Base-by-base conservation (phyloP, 179 eudicot species). In the Silene coronaria region DNA sequence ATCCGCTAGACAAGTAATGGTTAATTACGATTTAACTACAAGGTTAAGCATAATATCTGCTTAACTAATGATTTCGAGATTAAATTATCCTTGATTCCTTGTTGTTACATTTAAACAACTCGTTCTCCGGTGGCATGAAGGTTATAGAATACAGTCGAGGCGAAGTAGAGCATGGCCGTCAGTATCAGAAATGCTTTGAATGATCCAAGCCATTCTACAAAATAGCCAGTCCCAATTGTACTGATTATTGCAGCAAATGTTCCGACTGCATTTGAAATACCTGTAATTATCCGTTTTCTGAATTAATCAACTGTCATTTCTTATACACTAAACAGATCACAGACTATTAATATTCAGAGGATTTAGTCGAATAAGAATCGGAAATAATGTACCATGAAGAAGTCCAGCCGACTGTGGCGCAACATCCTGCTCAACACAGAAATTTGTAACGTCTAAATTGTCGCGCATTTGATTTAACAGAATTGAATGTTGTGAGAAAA, bases 181-280 rank as follows among this genome's bases (percentile, higher is more conserved):
- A 91, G 75, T 6, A 86, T 83, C 66, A 91, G 78, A 80, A 93
- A 93, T 22, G 97, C 97, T 73, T 89, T 96, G 79, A 93, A 91
- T 7, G 97, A 93, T 80, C 98, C 98, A 23, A 91, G 87, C 97
- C 98, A 89, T 62, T 90, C 89, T 36, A 93, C 93, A 59, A 93
- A 91, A 80, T 83, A 89, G 11, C 98, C 98, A 11, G 97, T 84
- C 13, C 97, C 93, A 19, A 91, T 88, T 34, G 97, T 93, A 72
- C 98, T 90, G 10, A 90, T 75, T 75, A 93, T 91, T 26, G 98
- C 98, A n/a, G 96, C 98, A 71, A 93, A 68, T 60, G 97, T 91
- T 73, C 97, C 98, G 4, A 71, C 90, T 48, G 93, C 93, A 78
- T 93, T 93, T 34, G 98, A 84, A 46, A 91, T 89, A 24, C 98